phyloP scores from a whole-genome alignment of 768 basidiomycete species.

The Sarcodon sp. region DNA sequence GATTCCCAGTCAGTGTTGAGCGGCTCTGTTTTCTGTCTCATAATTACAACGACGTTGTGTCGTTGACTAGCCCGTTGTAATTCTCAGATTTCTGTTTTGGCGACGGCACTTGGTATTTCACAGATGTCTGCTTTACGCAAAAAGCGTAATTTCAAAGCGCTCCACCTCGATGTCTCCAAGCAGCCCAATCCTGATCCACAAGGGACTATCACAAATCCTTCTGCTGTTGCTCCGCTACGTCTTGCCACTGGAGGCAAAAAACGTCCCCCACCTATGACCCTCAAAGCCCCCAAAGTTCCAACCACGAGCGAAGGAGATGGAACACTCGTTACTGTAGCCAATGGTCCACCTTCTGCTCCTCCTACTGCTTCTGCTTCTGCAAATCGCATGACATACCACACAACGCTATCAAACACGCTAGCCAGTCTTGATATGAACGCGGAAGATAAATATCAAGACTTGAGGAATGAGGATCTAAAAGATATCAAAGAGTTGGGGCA shows the following conservation, averaged over 20 bases:
- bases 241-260: conserved; percentile 41
- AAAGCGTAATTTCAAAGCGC: conserved; percentile 85
- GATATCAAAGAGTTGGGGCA: conserved; percentile 86
- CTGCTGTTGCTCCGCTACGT: conserved; percentile 17
- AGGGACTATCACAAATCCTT: conserved; percentile 20
- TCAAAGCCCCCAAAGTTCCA: conserved; percentile 58
- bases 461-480: conserved; percentile 83
- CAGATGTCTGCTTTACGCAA: conserved; percentile 44
- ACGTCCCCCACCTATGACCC: conserved; percentile 72
- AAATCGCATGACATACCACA: conserved; percentile 64
- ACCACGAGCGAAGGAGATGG: conserved; percentile 24
- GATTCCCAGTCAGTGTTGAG: no score
- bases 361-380: conserved; percentile 34
- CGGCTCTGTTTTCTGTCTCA: no score
- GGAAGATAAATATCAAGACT: conserved; percentile 67
- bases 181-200: conserved; percentile 23
- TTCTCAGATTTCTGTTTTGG: no score
- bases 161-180: conserved; percentile 56
- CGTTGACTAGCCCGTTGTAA: no score
- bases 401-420: conserved; percentile 69
- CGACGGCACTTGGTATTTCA: no score
- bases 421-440: conserved; percentile 80
- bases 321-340: conserved; percentile 34
- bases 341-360: conserved; percentile 37
- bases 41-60: no score